Base-by-base conservation (phyloP, 2,329 filamentous ascomycete species). In the Scytalidium lignicola region DNA sequence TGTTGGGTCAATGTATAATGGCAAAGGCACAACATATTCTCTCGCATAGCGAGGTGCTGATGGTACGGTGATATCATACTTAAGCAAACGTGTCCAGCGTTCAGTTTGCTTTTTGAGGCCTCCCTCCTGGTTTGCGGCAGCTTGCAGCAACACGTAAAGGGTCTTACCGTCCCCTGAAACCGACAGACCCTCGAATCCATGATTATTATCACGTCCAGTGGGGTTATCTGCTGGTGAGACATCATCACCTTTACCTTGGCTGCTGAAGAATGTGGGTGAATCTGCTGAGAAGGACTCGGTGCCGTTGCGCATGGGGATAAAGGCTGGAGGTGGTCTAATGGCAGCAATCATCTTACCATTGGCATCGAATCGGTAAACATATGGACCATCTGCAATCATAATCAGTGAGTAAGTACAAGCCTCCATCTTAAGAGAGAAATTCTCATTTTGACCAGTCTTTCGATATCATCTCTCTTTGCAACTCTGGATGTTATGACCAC, bases 171-270 rank as follows among this genome's bases (percentile, higher is more conserved):
- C 79, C 0, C 75, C 70, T 3, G 77, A 80, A n/a, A 78, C 66
- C 0, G 82, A 84, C 44, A 90, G 66, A 0, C 81, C 85, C 65
- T 90, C 86, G 44, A 89, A 79, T n/a, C 86, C 85, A 62, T 88
- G 84, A 64, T 90, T 90, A 64, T 90, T 88, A 48, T 75, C 71
- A 18, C 86, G 77, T 12, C 86, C 86, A 1, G 75, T 75, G 1
- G 74, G 71, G 0, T 83, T 80, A 54, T 85, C 72, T 13, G 68
- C 71, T 0, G 85, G 85, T 2, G 64, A 66, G 2, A 79, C 72
- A 9, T 67, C 61, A 15, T 72, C 61, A 13, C 72, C 62, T 0
- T 71, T 70, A 2, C 54, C 57, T 21, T 45, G 40, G 20, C 29
- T 46, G 46, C 80, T 64, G 60, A 85, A 87, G 44, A 78, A 69